These are phyloP conservation scores for Ceratocystis huliohia DNA, from an alignment of 2,329 filamentous ascomycete species.

Conservation along the genomic window DNA sequence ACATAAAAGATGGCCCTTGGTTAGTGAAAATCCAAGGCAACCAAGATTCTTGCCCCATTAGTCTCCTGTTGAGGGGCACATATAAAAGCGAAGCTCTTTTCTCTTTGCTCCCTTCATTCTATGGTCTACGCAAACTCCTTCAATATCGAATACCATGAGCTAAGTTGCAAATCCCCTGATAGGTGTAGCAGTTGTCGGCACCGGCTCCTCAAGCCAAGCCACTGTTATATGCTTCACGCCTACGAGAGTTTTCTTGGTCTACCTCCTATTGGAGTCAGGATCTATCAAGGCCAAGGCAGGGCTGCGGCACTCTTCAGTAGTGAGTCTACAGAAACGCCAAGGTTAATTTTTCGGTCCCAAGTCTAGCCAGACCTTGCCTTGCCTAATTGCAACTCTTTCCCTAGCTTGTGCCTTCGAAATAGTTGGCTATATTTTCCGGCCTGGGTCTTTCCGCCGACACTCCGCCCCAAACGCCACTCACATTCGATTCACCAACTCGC, in stretches of 20 bases:
- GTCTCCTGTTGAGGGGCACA: background rate
- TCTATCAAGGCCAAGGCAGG: constrained; percentile 34
- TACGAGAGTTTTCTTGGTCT: constrained; percentile 29
- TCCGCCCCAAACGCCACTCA: constrained; percentile 22
- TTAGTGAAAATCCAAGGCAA: background rate
- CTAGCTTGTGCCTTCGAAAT: constrained; percentile 38
- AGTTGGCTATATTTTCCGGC: constrained; percentile 39
- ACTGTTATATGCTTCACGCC: constrained; percentile 31
- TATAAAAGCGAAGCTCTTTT: background rate
- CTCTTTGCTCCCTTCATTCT: background rate
- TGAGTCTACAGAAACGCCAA: constrained; percentile 38
- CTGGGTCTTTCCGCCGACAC: constrained; percentile 32
- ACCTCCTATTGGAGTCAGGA: constrained; percentile 30
- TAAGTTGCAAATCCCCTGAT: constrained; percentile 19
- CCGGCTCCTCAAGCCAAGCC: constrained; percentile 33
- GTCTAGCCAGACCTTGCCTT: background rate
- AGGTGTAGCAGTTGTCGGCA: constrained; percentile 34
- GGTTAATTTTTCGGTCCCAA: constrained; percentile 23
- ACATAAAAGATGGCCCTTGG: background rate
- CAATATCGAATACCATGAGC: background rate
- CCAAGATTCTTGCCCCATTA: background rate
- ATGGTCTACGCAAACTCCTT: background rate
- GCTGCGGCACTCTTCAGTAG: constrained; percentile 37
- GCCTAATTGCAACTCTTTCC: constrained; percentile 18
- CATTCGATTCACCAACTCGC: too few species aligned